Conservation (phyloP, 805 yeast genomes). For the Cyberlindnera euphorbiae region DNA sequence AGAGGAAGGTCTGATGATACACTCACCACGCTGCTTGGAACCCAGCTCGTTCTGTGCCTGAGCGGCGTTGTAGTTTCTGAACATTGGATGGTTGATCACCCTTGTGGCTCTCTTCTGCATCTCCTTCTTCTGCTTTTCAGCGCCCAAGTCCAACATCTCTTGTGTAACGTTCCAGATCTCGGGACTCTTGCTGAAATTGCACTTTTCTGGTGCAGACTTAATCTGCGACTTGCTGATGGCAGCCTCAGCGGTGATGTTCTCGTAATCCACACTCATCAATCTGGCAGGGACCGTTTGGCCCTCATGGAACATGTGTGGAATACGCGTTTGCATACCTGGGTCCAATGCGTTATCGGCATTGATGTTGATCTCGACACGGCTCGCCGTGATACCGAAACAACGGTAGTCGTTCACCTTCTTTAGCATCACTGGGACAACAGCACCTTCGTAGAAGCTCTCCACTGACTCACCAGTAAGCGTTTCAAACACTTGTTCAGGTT, state of each 20-base stretch:
- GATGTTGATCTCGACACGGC: slow-evolving; percentile 54
- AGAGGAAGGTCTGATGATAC: slow-evolving; percentile 92
- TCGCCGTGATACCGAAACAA: slow-evolving; percentile 44
- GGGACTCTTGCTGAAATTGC: slow-evolving; percentile 42
- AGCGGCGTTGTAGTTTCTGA: slow-evolving; percentile 70
- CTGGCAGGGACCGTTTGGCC: slow-evolving; percentile 90
- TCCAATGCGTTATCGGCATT: slow-evolving; percentile 42
- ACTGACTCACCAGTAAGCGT: slow-evolving; percentile 84
- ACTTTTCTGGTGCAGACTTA: slow-evolving; percentile 37
- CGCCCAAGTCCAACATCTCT: slow-evolving; percentile 59
- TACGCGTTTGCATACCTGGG: slow-evolving; percentile 30
- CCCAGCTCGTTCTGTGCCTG: slow-evolving; percentile 95
- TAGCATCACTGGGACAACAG: slow-evolving; percentile 70
- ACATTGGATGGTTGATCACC: slow-evolving; percentile 87
- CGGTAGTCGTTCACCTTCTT: slow-evolving; percentile 52
- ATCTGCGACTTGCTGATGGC: slow-evolving; percentile 68
- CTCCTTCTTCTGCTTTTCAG: slow-evolving; percentile 56
- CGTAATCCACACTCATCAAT: slow-evolving; percentile 64
- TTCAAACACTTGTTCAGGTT: slow-evolving; percentile 72
- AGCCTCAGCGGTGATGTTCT: slow-evolving; percentile 67
- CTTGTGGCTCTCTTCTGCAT: slow-evolving; percentile 67
- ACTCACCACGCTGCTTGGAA: slow-evolving; percentile 82
- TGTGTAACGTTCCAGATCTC: slow-evolving; percentile 77
- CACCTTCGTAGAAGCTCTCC: slow-evolving; percentile 61
- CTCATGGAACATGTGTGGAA: slow-evolving; percentile 40